Base-by-base conservation (phyloP, 2,329 filamentous ascomycete species). In the Pestalotiopsis sp. region DNA sequence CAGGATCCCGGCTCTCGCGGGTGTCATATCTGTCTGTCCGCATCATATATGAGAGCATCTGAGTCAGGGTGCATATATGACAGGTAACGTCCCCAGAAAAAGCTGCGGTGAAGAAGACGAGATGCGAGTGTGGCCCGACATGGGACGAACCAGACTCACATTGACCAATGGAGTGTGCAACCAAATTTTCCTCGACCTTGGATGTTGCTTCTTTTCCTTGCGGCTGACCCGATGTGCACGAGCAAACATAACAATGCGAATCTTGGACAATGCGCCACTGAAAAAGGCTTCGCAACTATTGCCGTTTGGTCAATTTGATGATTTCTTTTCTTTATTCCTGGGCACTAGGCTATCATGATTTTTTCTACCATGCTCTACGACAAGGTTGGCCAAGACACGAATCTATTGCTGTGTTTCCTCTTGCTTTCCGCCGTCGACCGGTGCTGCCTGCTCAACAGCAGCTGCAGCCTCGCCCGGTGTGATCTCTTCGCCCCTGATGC, bases 401-500 rank as follows among this genome's bases (percentile, higher is more conserved):
- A 20, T 52, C 45, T 52, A 56, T 58, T 66, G 49, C 31, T 62
- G 59, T 62, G 27, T 17, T 12, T 64, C 27, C 59, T 36, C 38
- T 31, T 64, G 61, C n/a, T 64, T 64, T 23, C 20, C 39, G 36
- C 36, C 65, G 36, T 62, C 64, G 25, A 62, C 67, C 13, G 67
- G 67, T 4, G 45, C 67, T 9, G 67, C 67, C 11, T 36, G 23
- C 56, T 69, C 65, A 65, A 64, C 64, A 36, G 58, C 68, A 11
- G 68, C 68, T 13, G 68, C 68, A 14, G 68, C 27, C 58, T 67
- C 68, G 59, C 59, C 68, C 13, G 68, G 57, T 7, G 36, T 39
- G 67, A 78, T 75, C 62, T 80, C 80, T 61, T 84, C 78, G 11
- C 80, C 81, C 74, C 83, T 82, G 73, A 85, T 81, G 49, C 84